Conservation (phyloP, 108 stramenopile species). For the Cylindrotheca closterium region DNA sequence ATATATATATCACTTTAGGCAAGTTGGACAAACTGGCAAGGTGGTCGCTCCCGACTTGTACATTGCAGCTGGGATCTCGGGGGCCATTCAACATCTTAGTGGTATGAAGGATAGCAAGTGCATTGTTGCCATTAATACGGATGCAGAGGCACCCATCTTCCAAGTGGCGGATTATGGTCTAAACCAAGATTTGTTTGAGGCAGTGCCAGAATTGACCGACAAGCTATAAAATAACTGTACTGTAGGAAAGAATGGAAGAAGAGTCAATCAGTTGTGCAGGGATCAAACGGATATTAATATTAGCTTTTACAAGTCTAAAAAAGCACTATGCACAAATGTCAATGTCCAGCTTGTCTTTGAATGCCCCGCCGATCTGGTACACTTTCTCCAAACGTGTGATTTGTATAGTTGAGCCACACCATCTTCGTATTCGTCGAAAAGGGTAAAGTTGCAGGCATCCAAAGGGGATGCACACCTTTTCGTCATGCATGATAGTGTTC, state of each 20-base stretch:
- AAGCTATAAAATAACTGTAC: constrained; percentile 55
- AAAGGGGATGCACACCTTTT: no score
- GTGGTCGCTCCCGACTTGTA: constrained; percentile 96
- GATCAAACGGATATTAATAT: no score
- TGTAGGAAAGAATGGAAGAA: not conserved
- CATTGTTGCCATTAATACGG: constrained; percentile 99
- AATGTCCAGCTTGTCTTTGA: no score
- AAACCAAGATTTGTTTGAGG: constrained; percentile 93
- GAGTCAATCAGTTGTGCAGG: not conserved
- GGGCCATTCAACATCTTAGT: constrained; percentile 99
- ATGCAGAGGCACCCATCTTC: constrained; percentile 99
- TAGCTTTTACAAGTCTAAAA: no score
- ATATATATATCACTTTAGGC: no score
- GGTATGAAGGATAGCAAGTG: constrained; percentile 99
- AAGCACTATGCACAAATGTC: no score
- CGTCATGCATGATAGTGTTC: no score
- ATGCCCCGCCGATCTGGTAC: no score
- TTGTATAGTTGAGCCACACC: no score
- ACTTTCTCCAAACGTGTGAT: no score
- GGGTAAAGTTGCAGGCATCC: no score
- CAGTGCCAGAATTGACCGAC: constrained; percentile 94
- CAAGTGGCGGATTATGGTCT: constrained; percentile 98
- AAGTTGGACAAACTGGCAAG: constrained; percentile 99
- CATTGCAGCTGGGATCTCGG: constrained; percentile 97
- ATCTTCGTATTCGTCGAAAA: no score